Evolutionary conservation across 495 filamentous ascomycete species (phyloP), one percentile per base, ranked within the genome.

Genomic region (Parathielavia hyrcaniae): DNA sequence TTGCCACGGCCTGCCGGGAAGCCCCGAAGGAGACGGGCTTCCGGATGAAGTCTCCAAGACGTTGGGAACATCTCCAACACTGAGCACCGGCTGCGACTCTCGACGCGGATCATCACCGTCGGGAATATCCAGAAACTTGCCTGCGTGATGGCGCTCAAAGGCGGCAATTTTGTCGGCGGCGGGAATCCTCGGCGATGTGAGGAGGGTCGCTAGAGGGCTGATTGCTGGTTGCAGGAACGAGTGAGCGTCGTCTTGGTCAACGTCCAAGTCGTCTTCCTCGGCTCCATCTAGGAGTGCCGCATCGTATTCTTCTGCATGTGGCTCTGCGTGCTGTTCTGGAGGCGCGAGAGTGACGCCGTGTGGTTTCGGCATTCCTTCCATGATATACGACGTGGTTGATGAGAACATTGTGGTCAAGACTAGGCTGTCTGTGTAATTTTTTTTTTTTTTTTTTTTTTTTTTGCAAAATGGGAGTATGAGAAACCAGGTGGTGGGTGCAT

Each of bases 151-250:
- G 19, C 73, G 65, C 49, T 87, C 83, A 74, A 96, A 73, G 0
- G 82, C 82, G 0, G 84, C 82, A 35, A 73, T 82, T 73, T 88
- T 92, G 67, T 95, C 90, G 39, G 84, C 82, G 11, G 85, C 83
- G 2, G 89, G 85, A 0, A 87, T 92, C 45, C 76, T 77, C 14
- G 87, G 81, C 19, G 84, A 82, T 34, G 84, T 85, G 57, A 95
- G 77, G 43, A 85, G 79, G 49, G 83, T 87, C 41, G 92, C 90
- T 16, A 77, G 73, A 16, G 79, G 80, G 62, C 88, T 82, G 55
- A 96, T 87, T 59, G 88, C 87, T 51, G 91, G 81, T 22, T 88
- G 88, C 58, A 96, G 79, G 55, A 91, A 73, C 4, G 82, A 81
- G 52, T 81, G 77, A 16, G 73, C 83, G 57, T 84, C 82, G 60